Evolutionary conservation across 192 early-diverging fungal genomes (phyloP).

Genomic region (Linnemannia exigua): DNA sequence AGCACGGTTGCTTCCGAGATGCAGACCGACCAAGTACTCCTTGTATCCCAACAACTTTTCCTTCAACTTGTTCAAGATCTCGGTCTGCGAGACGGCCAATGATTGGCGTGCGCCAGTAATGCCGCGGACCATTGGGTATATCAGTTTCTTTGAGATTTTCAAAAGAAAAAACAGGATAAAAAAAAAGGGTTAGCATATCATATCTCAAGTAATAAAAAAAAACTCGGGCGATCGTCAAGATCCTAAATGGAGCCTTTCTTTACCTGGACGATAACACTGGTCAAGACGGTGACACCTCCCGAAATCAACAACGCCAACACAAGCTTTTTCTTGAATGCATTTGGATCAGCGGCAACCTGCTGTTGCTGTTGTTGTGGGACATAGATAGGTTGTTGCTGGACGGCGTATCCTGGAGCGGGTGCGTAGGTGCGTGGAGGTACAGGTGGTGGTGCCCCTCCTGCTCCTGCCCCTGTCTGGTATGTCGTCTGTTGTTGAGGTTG

Average conservation of each 20-base stretch:
- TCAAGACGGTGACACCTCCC: constrained; percentile 38
- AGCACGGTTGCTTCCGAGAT: constrained; percentile 43
- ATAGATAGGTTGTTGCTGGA: constrained; percentile 16
- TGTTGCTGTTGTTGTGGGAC: constrained; percentile 23
- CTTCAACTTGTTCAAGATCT: constrained; percentile 37
- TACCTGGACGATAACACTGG: constrained; percentile 46
- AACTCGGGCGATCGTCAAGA: not conserved
- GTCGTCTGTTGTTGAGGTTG: constrained; percentile 16
- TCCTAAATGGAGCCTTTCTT: not conserved
- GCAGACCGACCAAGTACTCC: constrained; percentile 31
- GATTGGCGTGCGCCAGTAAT: constrained; percentile 46
- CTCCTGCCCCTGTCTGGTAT: constrained; percentile 9
- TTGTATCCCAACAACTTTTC: constrained; percentile 35
- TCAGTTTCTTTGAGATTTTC: constrained; percentile 34
- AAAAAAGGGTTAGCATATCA: not conserved
- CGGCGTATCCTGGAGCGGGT: constrained; percentile 6
- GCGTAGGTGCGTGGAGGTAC: constrained; percentile 52
- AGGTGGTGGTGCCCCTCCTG: constrained; percentile 27
- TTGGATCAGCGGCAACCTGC: constrained; percentile 26
- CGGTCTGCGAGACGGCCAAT: constrained; percentile 38
- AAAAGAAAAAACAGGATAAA: no score
- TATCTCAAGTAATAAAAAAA: not conserved
- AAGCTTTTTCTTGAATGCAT: constrained; percentile 53
- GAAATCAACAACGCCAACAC: constrained; percentile 49
- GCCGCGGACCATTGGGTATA: constrained; percentile 53